These are phyloP conservation scores for Dissophora globulifera DNA, from an alignment of 192 early-diverging fungal genomes.

Conservation along the genomic window DNA sequence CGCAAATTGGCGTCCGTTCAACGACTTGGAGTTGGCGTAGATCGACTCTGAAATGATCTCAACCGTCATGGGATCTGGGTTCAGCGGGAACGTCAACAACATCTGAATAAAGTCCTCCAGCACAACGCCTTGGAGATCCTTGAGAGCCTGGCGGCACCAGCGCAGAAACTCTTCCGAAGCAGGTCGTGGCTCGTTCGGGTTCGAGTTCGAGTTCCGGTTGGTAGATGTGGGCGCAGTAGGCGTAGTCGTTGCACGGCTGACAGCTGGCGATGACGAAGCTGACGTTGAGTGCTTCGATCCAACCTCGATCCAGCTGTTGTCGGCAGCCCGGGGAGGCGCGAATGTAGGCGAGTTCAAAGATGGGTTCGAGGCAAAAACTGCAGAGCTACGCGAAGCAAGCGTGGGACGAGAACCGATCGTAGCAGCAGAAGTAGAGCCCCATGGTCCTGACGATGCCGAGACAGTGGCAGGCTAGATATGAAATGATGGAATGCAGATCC, in stretches of 20 bases:
- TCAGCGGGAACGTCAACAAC: conserved; percentile 78
- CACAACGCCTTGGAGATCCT: conserved; percentile 63
- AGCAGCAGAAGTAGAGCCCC: conserved; percentile 19
- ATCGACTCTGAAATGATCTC: conserved; percentile 83
- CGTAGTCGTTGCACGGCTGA: conserved; percentile 4
- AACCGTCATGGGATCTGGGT: conserved; percentile 67
- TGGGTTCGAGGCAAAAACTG: conserved; percentile 15
- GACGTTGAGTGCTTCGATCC: conserved; percentile 19
- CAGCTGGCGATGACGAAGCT: not conserved
- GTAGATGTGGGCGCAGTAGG: not conserved
- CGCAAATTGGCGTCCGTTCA: conserved; percentile 82
- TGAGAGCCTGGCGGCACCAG: conserved; percentile 76
- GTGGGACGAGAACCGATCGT: conserved; percentile 8
- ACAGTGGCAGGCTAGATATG: conserved; percentile 8
- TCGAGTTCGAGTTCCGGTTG: conserved; percentile 2
- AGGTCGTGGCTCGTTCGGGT: conserved; percentile 46
- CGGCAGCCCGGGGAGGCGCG: not conserved
- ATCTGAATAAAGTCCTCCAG: conserved; percentile 80
- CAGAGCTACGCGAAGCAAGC: conserved; percentile 11
- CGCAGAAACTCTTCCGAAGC: conserved; percentile 76
- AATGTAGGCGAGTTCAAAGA: conserved; percentile 16
- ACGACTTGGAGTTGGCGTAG: conserved; percentile 75
- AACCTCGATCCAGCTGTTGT: conserved; percentile 39
- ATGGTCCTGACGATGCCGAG: conserved; percentile 8
- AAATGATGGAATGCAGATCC: too few species aligned